Percentiles rank a stretch among this genome's conserved stretches.
phyloP scores from a whole-genome alignment of 2,329 filamentous ascomycete genomes.

The Zymoseptoria brevis region DNA sequence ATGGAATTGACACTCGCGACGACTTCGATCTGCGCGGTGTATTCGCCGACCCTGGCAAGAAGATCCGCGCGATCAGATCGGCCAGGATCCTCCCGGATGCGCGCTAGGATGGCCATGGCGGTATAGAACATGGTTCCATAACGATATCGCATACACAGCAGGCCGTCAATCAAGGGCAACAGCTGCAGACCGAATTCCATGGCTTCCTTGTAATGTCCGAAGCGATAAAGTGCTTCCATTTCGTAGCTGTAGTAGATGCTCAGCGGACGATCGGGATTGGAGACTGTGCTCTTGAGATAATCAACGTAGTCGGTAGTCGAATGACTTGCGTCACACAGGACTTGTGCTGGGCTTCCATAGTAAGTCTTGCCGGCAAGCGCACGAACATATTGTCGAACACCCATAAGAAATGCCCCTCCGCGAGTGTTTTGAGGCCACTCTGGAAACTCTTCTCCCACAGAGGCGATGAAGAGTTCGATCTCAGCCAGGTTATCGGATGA shows the following conservation, averaged over 20 bases:
- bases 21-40: conserved; percentile 54
- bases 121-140: conserved; percentile 39
- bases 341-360: conserved; percentile 41
- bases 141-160: conserved; percentile 38
- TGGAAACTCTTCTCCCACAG: conserved; percentile 64
- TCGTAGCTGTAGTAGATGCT: conserved; percentile 58
- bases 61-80: conserved; percentile 39
- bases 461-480: conserved; percentile 62
- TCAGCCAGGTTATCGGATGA: conserved; percentile 61
- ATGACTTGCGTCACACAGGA: conserved; percentile 64
- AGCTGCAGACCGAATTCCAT: conserved; percentile 36
- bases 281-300: conserved; percentile 39
- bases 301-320: conserved; percentile 49
- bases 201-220: conserved; percentile 37
- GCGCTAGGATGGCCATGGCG: conserved; percentile 34
- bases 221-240: conserved; percentile 36
- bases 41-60: conserved; percentile 46
- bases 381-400: conserved; percentile 57
- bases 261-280: conserved; percentile 56
- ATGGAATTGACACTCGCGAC: conserved; percentile 58
- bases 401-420: conserved; percentile 62
- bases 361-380: conserved; percentile 69
- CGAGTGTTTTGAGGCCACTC: conserved; percentile 64
- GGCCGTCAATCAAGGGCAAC: conserved; percentile 33
- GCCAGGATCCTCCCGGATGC: conserved; percentile 32